Conservation (phyloP, 2,329 filamentous ascomycete species). For the Nannizziopsis barbatae region DNA sequence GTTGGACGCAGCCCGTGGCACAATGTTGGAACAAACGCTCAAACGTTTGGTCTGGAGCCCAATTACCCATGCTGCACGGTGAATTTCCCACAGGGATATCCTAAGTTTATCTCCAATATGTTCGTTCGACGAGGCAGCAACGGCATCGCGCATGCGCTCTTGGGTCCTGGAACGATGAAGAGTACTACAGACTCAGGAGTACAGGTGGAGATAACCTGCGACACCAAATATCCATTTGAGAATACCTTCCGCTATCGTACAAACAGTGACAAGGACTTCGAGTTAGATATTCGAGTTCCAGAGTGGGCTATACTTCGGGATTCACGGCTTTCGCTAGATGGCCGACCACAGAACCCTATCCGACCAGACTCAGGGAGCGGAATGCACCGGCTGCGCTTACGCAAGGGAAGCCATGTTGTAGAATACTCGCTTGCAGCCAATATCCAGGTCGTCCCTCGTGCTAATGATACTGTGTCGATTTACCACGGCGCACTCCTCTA, state of each 20-base stretch:
- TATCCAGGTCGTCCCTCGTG: conserved; percentile 28
- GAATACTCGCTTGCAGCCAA: conserved; percentile 26
- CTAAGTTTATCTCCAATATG: conserved; percentile 43
- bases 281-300: conserved; percentile 40
- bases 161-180: conserved; percentile 37
- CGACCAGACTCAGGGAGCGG: conserved; percentile 28
- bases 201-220: conserved; percentile 35
- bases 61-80: conserved; percentile 48
- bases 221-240: conserved; percentile 43
- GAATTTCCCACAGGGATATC: conserved; percentile 48
- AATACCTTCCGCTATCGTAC: conserved; percentile 34
- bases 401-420: conserved; percentile 25
- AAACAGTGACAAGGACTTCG: conserved; percentile 27
- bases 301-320: conserved; percentile 29
- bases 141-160: conserved; percentile 42
- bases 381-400: conserved; percentile 30
- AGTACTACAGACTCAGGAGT: conserved; percentile 29
- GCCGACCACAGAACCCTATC: conserved; percentile 15
- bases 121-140: conserved; percentile 35
- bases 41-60: conserved; percentile 44
- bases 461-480: conserved; percentile 35
- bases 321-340: conserved; percentile 19
- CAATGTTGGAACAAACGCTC: conserved; percentile 37
- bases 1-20: conserved; percentile 38
- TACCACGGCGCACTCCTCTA: conserved; percentile 39